phyloP scores from a whole-genome alignment of 257 asterid species.

The Nemophila menziesii region DNA sequence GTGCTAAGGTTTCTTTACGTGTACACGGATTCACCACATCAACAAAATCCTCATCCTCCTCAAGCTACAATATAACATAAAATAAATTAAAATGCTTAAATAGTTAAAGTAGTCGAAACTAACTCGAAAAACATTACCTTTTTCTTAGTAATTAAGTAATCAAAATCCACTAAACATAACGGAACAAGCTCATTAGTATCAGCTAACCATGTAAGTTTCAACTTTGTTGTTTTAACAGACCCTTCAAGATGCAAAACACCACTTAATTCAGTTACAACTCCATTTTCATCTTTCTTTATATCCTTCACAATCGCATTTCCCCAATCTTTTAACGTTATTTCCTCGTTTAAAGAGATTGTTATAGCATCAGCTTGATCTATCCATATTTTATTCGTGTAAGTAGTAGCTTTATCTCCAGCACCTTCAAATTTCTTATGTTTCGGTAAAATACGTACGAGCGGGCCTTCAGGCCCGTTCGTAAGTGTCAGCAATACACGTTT shows the following conservation, averaged over 20 bases:
- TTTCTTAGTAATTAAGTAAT: conserved; percentile 80
- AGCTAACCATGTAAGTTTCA: conserved; percentile 91
- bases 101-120: neutral
- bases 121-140: conserved; percentile 35
- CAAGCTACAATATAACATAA: conserved; percentile 40
- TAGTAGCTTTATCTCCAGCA: conserved; percentile 81
- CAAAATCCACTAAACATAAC: conserved; percentile 62
- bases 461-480: conserved; percentile 64
- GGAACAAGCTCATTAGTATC: conserved; percentile 58
- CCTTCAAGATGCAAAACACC: conserved; percentile 91
- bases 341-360: conserved; percentile 59
- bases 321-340: conserved; percentile 91
- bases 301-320: conserved; percentile 82
- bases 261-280: conserved; percentile 43
- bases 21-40: conserved; percentile 75
- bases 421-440: conserved; percentile 83
- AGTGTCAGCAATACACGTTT: conserved; percentile 44
- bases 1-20: conserved; percentile 49
- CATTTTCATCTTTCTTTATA: conserved; percentile 64
- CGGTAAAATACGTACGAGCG: conserved; percentile 58
- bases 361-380: conserved; percentile 83
- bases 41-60: conserved; percentile 73
- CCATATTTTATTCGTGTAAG: conserved; percentile 63
- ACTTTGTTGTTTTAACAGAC: conserved; percentile 75
- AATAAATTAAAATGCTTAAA: neutral